A percentile compares a stretch with the other conserved stretches of the same genome.
phyloP scores from a whole-genome alignment of 306 rosid genomes.

The Lablab purpureus region DNA sequence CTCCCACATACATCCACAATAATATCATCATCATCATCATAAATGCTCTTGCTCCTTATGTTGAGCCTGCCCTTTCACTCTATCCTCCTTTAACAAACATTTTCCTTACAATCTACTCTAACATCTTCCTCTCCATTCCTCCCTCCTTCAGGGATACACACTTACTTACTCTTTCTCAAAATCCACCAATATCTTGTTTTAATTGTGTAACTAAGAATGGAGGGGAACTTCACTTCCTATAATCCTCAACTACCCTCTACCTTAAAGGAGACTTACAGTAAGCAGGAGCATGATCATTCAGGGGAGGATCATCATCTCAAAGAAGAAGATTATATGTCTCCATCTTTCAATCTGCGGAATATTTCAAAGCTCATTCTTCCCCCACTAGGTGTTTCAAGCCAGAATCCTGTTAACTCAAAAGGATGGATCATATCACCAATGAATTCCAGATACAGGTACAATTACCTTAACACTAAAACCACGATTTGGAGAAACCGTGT shows the following conservation, averaged over 20 bases:
- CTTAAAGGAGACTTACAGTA: constrained; percentile 36
- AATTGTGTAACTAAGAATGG: constrained; percentile 45
- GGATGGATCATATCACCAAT: constrained; percentile 82
- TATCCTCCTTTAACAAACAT: constrained; percentile 32
- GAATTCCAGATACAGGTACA: constrained; percentile 88
- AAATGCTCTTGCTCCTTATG: constrained; percentile 14
- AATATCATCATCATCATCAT: constrained; percentile 33
- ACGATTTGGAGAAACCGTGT: background rate
- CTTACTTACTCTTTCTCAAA: background rate
- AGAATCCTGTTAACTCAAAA: constrained; percentile 51
- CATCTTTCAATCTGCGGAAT: constrained; percentile 59
- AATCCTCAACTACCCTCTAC: constrained; percentile 40
- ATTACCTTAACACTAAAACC: background rate
- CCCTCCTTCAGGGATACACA: background rate
- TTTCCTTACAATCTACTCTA: constrained; percentile 9
- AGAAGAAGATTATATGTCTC: constrained; percentile 40
- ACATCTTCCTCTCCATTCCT: constrained; percentile 15
- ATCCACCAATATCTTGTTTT: constrained; percentile 6
- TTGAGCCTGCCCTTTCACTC: constrained; percentile 22
- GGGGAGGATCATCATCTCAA: constrained; percentile 27
- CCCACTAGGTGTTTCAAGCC: constrained; percentile 82
- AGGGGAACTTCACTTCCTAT: constrained; percentile 44
- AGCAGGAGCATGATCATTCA: constrained; percentile 28
- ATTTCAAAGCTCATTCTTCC: constrained; percentile 92
- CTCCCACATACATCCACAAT: constrained; percentile 25